Conservation (phyloP, 371 early-diverging fungal genomes). For the Cokeromyces recurvatus region DNA sequence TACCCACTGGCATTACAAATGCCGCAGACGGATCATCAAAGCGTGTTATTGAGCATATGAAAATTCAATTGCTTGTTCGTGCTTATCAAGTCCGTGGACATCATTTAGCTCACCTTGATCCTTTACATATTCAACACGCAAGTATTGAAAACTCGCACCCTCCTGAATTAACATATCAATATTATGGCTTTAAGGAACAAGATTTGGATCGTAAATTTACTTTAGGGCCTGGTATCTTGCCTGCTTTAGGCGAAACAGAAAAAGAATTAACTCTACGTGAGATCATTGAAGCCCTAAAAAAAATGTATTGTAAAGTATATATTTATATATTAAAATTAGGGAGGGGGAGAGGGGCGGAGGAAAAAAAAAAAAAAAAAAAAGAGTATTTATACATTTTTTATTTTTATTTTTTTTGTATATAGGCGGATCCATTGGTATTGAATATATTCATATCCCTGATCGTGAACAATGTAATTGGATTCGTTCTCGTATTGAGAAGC, state of each 20-base stretch:
- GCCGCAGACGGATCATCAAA: conserved; percentile 29
- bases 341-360: too few relatives aligned
- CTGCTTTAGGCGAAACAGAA: conserved; percentile 68
- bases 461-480: conserved; percentile 96
- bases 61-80: conserved; percentile 92
- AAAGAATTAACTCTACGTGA: conserved; percentile 80
- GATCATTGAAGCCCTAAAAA: conserved; percentile 75
- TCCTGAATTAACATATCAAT: conserved; percentile 78
- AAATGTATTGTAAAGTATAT: conserved; percentile 80
- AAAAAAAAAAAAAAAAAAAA: too few relatives aligned
- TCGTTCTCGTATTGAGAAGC: conserved; percentile 86
- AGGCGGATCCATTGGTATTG: conserved; percentile 85
- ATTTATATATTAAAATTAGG: too few relatives aligned
- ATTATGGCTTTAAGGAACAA: conserved; percentile 90
- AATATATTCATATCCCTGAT: conserved; percentile 97
- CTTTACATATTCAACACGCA: conserved; percentile 75
- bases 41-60: conserved; percentile 92
- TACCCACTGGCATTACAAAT: conserved; percentile 35
- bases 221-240: conserved; percentile 92
- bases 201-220: conserved; percentile 89
- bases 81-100: conserved; percentile 97
- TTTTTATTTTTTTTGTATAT: background rate
- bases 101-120: conserved; percentile 89
- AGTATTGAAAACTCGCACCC: conserved; percentile 53
- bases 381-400: too few relatives aligned